Evolutionary conservation across 306 rosid species (phyloP).

Genomic region (Vigna reflexopilosa): DNA sequence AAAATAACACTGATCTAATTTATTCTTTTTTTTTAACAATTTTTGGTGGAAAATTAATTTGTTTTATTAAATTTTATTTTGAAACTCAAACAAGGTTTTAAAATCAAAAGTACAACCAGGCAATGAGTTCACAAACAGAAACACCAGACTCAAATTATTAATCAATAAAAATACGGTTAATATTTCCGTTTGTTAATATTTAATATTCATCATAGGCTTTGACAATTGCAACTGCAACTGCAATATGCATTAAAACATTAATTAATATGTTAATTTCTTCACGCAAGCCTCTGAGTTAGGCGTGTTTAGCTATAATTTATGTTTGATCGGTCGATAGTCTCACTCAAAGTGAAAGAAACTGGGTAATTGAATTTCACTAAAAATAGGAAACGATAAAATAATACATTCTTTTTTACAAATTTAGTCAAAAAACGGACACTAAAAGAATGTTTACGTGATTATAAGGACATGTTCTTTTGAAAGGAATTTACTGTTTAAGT

Average conservation of each 20-base stretch:
- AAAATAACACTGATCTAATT: too few species aligned
- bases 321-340: slow-evolving; percentile 32
- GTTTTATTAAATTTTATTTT: too few species aligned
- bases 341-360: background rate
- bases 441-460: background rate
- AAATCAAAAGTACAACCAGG: slow-evolving; percentile 18
- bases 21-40: too few species aligned
- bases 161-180: background rate
- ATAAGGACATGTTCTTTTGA: too few species aligned
- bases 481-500: too few species aligned
- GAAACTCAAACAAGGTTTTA: background rate
- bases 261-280: slow-evolving; percentile 16
- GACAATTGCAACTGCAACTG: background rate
- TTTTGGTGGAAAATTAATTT: too few species aligned
- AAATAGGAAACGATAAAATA: background rate
- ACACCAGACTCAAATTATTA: slow-evolving; percentile 21
- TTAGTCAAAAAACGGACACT: background rate
- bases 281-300: slow-evolving; percentile 34
- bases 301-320: slow-evolving; percentile 19
- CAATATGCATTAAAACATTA: slow-evolving; percentile 6
- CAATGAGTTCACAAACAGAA: background rate
- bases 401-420: background rate
- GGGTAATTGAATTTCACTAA: background rate
- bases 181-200: slow-evolving; percentile 8
- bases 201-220: background rate